Evolutionary conservation across 2,329 filamentous ascomycete species (phyloP).

Genomic region (Lachnellula cervina): DNA sequence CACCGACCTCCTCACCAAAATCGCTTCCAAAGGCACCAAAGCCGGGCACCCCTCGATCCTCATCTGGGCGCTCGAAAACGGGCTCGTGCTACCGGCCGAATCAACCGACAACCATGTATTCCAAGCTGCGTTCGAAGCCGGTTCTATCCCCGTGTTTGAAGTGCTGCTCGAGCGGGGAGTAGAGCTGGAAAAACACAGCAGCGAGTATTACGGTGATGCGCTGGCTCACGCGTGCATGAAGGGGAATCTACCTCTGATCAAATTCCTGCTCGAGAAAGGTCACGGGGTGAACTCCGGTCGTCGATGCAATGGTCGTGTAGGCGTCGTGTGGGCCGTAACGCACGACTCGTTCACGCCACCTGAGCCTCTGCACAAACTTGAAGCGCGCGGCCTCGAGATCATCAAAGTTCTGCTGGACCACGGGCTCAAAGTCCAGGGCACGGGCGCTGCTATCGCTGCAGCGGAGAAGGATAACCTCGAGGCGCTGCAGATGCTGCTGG

Average conservation of each 20-base stretch:
- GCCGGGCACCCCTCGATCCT: background rate
- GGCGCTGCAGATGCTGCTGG: background rate
- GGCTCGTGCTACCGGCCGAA: background rate
- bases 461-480: background rate
- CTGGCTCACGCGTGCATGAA: background rate
- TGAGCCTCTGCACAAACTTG: no score
- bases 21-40: background rate
- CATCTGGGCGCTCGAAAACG: background rate
- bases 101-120: background rate
- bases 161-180: background rate
- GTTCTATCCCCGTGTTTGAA: background rate
- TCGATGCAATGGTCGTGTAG: background rate
- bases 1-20: background rate
- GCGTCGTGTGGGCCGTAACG: background rate
- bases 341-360: background rate
- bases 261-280: conserved; percentile 1
- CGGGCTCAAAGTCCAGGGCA: background rate
- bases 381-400: background rate
- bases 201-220: background rate
- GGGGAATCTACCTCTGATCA: background rate
- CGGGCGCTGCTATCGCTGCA: background rate
- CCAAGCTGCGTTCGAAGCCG: background rate
- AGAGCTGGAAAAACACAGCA: background rate
- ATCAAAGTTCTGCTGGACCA: background rate
- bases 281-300: background rate